phyloP scores from a whole-genome alignment of 306 rosid genomes.

The Rosa chinensis region DNA sequence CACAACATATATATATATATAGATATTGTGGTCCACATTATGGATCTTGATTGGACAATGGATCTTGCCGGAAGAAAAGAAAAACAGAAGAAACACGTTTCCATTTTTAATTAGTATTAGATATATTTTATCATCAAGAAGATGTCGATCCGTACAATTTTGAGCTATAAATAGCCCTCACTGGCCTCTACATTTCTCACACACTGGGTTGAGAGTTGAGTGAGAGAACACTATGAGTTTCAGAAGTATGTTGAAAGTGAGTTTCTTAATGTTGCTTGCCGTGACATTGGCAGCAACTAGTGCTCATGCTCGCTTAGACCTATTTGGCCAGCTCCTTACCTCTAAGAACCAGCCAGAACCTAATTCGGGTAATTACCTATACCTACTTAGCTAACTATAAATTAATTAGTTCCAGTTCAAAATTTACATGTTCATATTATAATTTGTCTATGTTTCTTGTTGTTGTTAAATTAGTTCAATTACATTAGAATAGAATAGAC shows the following conservation, averaged over 20 bases:
- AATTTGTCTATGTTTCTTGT: background rate
- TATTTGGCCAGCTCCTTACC: background rate
- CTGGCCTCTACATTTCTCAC: background rate
- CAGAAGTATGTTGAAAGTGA: background rate
- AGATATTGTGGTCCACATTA: too few relatives aligned
- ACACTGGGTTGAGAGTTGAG: background rate
- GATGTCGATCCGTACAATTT: background rate
- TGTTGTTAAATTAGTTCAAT: background rate
- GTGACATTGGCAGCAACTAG: background rate
- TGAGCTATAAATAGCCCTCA: background rate
- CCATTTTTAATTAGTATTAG: too few relatives aligned
- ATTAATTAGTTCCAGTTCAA: too few relatives aligned
- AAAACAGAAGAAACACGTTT: background rate
- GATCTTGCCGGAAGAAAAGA: background rate
- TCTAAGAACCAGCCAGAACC: background rate
- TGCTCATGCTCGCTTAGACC: constrained; percentile 6
- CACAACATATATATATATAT: too few relatives aligned
- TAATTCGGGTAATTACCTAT: background rate
- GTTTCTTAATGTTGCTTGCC: constrained; percentile 8
- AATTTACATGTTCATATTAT: background rate
- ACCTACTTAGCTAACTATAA: background rate
- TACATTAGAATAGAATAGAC: background rate
- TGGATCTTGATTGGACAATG: too few relatives aligned
- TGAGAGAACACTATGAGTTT: background rate
- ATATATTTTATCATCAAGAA: too few relatives aligned